Evolutionary conservation across 2,329 filamentous ascomycete genomes (phyloP).

Genomic region (Neofusicoccum parvum): DNA sequence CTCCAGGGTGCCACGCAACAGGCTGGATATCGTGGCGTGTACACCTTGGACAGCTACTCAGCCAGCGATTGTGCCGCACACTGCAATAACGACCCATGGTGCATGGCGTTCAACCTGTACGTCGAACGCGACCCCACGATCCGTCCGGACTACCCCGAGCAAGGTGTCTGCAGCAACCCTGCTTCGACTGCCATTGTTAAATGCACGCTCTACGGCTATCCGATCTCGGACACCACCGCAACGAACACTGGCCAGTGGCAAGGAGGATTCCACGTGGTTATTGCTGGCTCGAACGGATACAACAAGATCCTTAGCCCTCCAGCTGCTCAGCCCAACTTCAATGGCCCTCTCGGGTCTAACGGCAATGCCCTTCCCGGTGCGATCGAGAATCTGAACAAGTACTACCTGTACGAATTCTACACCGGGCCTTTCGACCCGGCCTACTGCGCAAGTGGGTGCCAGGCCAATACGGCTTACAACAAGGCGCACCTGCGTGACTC

Average conservation of each 20-base stretch:
- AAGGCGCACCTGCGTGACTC: constrained; percentile 27
- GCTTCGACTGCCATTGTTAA: constrained; percentile 29
- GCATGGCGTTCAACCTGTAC: constrained; percentile 29
- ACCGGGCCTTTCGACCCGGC: constrained; percentile 30
- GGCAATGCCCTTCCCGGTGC: constrained; percentile 26
- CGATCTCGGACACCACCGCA: constrained; percentile 27
- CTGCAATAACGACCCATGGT: constrained; percentile 23
- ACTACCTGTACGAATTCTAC: constrained; percentile 35
- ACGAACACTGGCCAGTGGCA: constrained; percentile 31
- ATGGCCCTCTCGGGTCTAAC: constrained; percentile 17
- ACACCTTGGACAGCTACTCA: constrained; percentile 22
- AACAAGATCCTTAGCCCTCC: constrained; percentile 15
- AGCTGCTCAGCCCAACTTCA: constrained; percentile 7
- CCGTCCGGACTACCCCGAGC: constrained; percentile 9
- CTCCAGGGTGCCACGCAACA: constrained; percentile 22
- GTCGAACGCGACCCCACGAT: constrained; percentile 25
- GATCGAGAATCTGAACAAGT: constrained; percentile 30
- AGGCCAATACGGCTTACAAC: constrained; percentile 40
- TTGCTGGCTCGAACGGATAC: constrained; percentile 24
- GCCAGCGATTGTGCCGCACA: constrained; percentile 18
- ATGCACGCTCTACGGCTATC: constrained; percentile 33
- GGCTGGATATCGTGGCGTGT: constrained; percentile 23
- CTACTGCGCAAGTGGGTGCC: constrained; percentile 38
- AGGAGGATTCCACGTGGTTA: constrained; percentile 26
- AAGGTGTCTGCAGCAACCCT: constrained; percentile 20